Conservation (phyloP, 306 rosid genomes). For the Quercus mongolica region DNA sequence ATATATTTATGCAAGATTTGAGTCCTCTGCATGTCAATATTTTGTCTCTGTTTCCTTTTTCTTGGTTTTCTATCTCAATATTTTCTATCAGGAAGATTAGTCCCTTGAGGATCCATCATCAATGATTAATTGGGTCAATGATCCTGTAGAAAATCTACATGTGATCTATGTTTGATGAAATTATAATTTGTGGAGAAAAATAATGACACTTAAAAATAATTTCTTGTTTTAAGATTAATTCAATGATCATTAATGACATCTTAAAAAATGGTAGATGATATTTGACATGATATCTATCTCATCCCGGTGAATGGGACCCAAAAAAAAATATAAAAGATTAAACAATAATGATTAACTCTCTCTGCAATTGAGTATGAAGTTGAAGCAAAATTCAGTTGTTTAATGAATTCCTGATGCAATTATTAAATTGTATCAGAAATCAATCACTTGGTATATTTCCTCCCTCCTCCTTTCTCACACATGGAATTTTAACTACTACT, state of each 20-base stretch:
- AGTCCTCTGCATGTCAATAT: too few species aligned
- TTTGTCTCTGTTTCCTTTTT: too few species aligned
- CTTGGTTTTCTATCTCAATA: too few species aligned
- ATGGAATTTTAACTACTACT: background rate
- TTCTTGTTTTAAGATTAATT: background rate
- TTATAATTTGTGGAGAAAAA: background rate
- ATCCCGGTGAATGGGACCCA: too few species aligned
- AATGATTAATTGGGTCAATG: too few species aligned
- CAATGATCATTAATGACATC: background rate
- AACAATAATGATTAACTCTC: background rate
- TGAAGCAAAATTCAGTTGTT: background rate
- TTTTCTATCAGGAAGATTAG: too few species aligned
- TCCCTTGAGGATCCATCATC: too few species aligned
- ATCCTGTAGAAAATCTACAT: background rate
- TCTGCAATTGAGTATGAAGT: background rate
- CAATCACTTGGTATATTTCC: background rate
- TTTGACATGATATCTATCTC: background rate
- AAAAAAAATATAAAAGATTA: background rate
- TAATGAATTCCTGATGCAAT: background rate
- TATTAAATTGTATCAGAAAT: background rate
- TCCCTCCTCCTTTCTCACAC: background rate
- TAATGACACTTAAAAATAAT: background rate
- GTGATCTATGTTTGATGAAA: background rate
- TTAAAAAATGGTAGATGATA: background rate
- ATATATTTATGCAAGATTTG: background rate